A percentile compares a stretch with the other conserved stretches of the same genome.
These are phyloP conservation scores for Auricularia sp. DNA, from an alignment of 768 basidiomycete genomes.

Conservation along the genomic window DNA sequence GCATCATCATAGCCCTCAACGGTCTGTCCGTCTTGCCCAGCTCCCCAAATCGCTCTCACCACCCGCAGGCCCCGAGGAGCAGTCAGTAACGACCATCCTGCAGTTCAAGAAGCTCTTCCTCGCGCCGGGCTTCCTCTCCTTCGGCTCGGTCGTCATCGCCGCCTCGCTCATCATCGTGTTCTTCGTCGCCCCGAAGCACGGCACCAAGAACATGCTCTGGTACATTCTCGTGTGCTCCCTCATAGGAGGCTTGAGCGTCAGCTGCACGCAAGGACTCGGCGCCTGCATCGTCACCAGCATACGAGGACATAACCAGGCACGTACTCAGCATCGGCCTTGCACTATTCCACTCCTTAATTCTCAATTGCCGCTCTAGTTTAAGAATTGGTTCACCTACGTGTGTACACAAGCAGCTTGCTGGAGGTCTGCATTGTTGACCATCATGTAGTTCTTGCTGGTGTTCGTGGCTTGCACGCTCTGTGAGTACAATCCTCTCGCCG, in stretches of 20 bases:
- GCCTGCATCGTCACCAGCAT: constrained; percentile 29
- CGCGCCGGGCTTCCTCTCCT: constrained; percentile 30
- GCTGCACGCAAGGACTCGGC: constrained; percentile 33
- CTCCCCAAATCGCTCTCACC: not conserved
- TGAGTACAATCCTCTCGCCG: too few species aligned
- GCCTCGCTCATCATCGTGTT: constrained; percentile 18
- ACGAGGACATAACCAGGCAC: constrained; percentile 19
- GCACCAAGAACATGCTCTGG: constrained; percentile 35
- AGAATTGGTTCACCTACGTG: constrained; percentile 30
- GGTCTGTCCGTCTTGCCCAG: constrained; percentile 5
- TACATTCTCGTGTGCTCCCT: constrained; percentile 36
- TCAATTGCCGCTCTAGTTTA: constrained; percentile 17
- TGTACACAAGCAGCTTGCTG: constrained; percentile 3
- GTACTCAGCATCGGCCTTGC: constrained; percentile 6
- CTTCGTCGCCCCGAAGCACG: constrained; percentile 24
- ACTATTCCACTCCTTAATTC: not conserved
- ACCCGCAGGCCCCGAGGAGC: constrained; percentile 14
- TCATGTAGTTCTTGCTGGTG: not conserved
- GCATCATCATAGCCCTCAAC: constrained; percentile 33
- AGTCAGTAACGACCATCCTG: constrained; percentile 13
- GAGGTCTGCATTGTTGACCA: not conserved
- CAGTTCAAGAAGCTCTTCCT: constrained; percentile 31
- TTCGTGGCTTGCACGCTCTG: not conserved
- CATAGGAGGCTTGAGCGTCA: constrained; percentile 34
- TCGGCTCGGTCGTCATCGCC: constrained; percentile 19